A percentile compares a stretch with the other conserved stretches of the same genome.
phyloP scores from a whole-genome alignment of 1,284 basidiomycete species.

The Volvariella volvacea region DNA sequence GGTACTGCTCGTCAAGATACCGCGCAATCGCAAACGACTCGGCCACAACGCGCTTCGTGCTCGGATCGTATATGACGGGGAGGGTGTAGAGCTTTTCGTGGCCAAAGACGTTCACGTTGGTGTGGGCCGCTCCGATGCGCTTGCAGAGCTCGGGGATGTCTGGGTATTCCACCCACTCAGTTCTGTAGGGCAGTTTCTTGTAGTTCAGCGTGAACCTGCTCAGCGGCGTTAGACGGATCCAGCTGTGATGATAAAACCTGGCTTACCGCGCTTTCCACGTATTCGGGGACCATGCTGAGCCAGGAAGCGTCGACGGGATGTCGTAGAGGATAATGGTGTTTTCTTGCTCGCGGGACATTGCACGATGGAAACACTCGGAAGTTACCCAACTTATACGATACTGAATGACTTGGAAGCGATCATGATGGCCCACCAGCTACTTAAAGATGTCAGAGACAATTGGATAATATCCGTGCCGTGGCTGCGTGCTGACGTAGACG shows the following conservation, averaged over 20 bases:
- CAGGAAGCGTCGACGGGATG: slow-evolving; percentile 10
- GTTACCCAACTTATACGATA: too few species aligned
- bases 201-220: slow-evolving; percentile 25
- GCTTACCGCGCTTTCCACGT: slow-evolving; percentile 15
- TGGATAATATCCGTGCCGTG: too few species aligned
- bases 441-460: too few species aligned
- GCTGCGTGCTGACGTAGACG: too few species aligned
- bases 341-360: not conserved
- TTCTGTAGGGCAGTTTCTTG: slow-evolving; percentile 28
- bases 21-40: slow-evolving; percentile 37
- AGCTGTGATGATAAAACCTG: slow-evolving; percentile 7
- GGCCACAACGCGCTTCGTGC: slow-evolving; percentile 25
- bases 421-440: too few species aligned
- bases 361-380: slow-evolving; percentile 23
- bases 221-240: too few species aligned
- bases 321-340: slow-evolving; percentile 14
- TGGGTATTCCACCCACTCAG: slow-evolving; percentile 28
- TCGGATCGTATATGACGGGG: slow-evolving; percentile 26
- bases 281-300: slow-evolving; percentile 12
- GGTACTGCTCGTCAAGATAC: slow-evolving; percentile 40
- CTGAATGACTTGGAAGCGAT: too few species aligned
- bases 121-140: slow-evolving; percentile 22
- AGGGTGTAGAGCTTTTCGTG: slow-evolving; percentile 24
- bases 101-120: slow-evolving; percentile 19
- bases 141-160: slow-evolving; percentile 24